Evolutionary conservation across 2,329 filamentous ascomycete species (phyloP), one percentile per base, ranked within the genome.

Genomic region (Microdochium nivale): DNA sequence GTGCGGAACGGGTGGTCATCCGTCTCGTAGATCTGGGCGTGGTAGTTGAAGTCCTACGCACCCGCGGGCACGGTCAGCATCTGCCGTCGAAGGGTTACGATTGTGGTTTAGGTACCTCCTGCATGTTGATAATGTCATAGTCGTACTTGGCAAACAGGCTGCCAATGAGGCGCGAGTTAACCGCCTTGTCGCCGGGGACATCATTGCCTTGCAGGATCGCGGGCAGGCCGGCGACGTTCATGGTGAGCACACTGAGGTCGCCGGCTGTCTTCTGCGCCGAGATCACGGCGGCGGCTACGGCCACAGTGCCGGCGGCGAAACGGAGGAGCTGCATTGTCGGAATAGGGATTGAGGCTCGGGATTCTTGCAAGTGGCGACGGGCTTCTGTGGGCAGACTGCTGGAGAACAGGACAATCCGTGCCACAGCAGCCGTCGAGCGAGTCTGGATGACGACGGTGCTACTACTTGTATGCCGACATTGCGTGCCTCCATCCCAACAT

Each of bases 91-190:
- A 44, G 7, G 32, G 24, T 24, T 2, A 30, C 25, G n/a, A n/a
- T n/a, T n/a, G n/a, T n/a, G n/a, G n/a, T n/a, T n/a, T 25, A 52
- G 55, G 24, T 55, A 76, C 75, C 70, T 86, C 84, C 62, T 87
- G 84, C 14, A 84, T 69, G 56, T 87, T 74, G 61, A 86, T 80
- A 25, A 87, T 67, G 56, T 83, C 80, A 65, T 80, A 83, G 52
- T 67, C 73, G 53, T 82, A 77, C 59, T 78, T 56, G 4, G 77
- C 68, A 58, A 87, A 80, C 50, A 76, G 70, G 3, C 70, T 61
- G 1, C 83, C 83, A 48, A 86, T 84, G 25, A 67, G 63, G 10
- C 68, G 68, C 1, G 81, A 72, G 63, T 86, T 86, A 7, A 70
- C 71, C 0, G 70, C 67, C 67, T 86, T 86, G 64, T 84, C 77